Evolutionary conservation across 257 asterid genomes (phyloP).

Genomic region (Schizonepeta tenuifolia): DNA sequence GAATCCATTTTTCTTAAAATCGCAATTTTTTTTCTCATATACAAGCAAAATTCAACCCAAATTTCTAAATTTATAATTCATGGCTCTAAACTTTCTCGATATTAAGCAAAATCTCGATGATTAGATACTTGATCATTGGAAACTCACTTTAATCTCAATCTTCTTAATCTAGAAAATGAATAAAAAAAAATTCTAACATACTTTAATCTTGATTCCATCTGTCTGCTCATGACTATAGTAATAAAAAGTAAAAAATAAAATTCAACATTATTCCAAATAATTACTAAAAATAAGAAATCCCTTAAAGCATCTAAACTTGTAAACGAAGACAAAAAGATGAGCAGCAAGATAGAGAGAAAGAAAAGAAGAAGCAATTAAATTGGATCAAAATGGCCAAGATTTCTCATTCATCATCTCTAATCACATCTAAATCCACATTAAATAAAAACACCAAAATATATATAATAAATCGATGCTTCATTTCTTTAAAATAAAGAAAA

Average conservation of each 20-base stretch:
- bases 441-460: neutral
- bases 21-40: too few relatives aligned
- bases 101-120: neutral
- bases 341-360: neutral
- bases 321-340: slow-evolving; percentile 22
- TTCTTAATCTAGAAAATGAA: neutral
- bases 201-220: slow-evolving; percentile 24
- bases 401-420: slow-evolving; percentile 5
- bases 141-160: neutral
- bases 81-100: neutral
- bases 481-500: neutral
- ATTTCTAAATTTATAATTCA: neutral
- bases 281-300: neutral
- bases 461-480: neutral
- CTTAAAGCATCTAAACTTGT: slow-evolving; percentile 35
- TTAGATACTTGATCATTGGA: neutral
- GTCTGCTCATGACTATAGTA: slow-evolving; percentile 12
- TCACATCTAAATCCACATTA: neutral
- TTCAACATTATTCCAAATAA: slow-evolving; percentile 27
- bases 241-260: neutral
- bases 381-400: slow-evolving; percentile 19
- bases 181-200: neutral
- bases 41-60: neutral
- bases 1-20: neutral
- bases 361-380: neutral